Percentiles rank a stretch among this genome's conserved stretches.
phyloP scores from a whole-genome alignment of 352 stramenopile genomes.

The Peronospora belbahrii region DNA sequence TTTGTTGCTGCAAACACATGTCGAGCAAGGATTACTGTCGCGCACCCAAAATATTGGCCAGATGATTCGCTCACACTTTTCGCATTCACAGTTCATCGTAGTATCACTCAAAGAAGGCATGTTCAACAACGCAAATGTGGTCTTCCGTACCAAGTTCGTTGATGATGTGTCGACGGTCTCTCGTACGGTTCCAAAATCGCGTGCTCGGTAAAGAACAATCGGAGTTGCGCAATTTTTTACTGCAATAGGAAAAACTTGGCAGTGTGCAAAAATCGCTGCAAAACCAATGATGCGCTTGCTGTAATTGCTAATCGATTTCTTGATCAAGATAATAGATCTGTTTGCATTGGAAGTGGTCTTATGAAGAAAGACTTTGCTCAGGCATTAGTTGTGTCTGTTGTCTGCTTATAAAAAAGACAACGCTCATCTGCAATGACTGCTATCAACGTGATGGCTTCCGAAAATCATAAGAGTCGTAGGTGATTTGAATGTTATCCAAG shows the following conservation, averaged over 20 bases:
- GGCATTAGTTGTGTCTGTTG: too few species aligned
- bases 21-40: constrained; percentile 51
- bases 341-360: too few species aligned
- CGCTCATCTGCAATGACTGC: too few species aligned
- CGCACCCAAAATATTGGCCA: constrained; percentile 99
- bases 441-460: too few species aligned
- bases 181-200: constrained; percentile 84
- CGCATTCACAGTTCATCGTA: constrained; percentile 99
- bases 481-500: background rate
- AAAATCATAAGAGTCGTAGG: too few species aligned
- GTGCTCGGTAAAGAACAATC: constrained; percentile 13
- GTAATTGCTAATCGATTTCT: background rate
- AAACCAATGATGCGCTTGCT: background rate
- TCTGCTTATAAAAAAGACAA: too few species aligned
- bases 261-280: constrained; percentile 5
- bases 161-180: constrained; percentile 98
- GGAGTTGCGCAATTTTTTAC: background rate
- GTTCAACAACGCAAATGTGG: constrained; percentile 99
- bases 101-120: constrained; percentile 99
- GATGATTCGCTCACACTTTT: constrained; percentile 99
- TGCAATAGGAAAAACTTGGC: background rate
- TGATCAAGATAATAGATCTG: too few species aligned
- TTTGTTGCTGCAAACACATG: too few species aligned
- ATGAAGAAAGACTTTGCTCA: too few species aligned
- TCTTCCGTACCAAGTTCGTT: constrained; percentile 99